phyloP scores from a whole-genome alignment of 192 early-diverging fungal species.

The Rhizoclosmatium sp. region DNA sequence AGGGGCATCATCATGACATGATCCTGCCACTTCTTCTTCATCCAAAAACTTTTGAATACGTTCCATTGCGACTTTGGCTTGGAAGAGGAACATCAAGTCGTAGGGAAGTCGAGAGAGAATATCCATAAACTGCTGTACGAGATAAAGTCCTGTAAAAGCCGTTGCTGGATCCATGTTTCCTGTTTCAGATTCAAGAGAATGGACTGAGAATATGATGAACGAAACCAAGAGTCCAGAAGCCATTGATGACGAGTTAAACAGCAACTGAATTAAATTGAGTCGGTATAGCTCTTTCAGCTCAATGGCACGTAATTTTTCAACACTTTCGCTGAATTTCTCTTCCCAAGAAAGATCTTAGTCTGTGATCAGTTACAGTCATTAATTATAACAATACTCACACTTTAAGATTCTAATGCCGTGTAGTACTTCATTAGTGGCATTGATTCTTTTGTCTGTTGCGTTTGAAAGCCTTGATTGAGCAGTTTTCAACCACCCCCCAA shows the following conservation, averaged over 20 bases:
- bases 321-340: constrained; percentile 32
- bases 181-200: constrained; percentile 54
- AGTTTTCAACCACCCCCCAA: constrained; percentile 33
- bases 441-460: constrained; percentile 76
- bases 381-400: constrained; percentile 20
- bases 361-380: not conserved
- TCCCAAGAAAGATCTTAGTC: constrained; percentile 57
- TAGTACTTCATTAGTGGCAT: constrained; percentile 83
- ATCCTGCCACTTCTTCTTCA: constrained; percentile 24
- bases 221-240: constrained; percentile 55
- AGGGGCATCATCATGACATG: not conserved
- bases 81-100: constrained; percentile 59
- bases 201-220: constrained; percentile 65
- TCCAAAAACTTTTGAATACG: constrained; percentile 34
- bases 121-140: constrained; percentile 68
- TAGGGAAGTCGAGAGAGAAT: constrained; percentile 63
- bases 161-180: constrained; percentile 68
- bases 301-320: constrained; percentile 26
- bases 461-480: constrained; percentile 42
- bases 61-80: constrained; percentile 34
- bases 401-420: constrained; percentile 70
- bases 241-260: constrained; percentile 15
- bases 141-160: constrained; percentile 70
- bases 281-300: constrained; percentile 18
- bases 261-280: constrained; percentile 32